Evolutionary conservation across 805 yeast genomes (phyloP), one percentile per base, ranked within the genome.

Genomic region (Osmozyma mogii): DNA sequence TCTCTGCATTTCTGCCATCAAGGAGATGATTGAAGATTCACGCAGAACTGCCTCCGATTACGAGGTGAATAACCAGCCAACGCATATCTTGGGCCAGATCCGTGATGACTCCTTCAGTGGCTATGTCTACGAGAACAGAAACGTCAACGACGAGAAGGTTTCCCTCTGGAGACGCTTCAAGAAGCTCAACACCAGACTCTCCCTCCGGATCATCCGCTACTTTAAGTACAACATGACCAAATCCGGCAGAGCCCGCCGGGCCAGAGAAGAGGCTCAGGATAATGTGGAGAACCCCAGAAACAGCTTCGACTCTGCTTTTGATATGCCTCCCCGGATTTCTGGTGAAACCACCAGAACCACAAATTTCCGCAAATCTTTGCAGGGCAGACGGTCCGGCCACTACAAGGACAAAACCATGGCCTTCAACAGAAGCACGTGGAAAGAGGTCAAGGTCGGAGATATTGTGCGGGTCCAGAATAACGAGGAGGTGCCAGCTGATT

Each of bases 1-100:
- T 56, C 84, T 83, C 15, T 51, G 63, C 7, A 68, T 83, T 25
- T 83, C 94, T 1, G 88, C 85, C 0, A 61, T 79, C 35, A 80
- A 80, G 44, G 94, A 83, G 56, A 92, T 84, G 1, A 57, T 83
- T 25, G 94, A 83, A 54, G 94, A 83, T 52, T 80, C 84, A 7
- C 64, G 85, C 52, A 68, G 94, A 56, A 77, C 85, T 0, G 61
- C 68, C 2, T 57, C 76, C 23, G 94, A 83, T 55, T 55, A 78
- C 50, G 85, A 82, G 52, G 74, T 83, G 21, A 83, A 83, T 50
- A 83, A 83, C 51, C 82, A 81, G 29, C 58, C 65, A 19, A 79
- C 87, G 0, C 85, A 80, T 49, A 72, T 79, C 25, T 59, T 82
- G 24, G 48, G 44, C 5, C 62, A 58, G 35, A 52, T 29, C 73